Conservation (phyloP, 306 rosid genomes). For the Cicer yamashitae region DNA sequence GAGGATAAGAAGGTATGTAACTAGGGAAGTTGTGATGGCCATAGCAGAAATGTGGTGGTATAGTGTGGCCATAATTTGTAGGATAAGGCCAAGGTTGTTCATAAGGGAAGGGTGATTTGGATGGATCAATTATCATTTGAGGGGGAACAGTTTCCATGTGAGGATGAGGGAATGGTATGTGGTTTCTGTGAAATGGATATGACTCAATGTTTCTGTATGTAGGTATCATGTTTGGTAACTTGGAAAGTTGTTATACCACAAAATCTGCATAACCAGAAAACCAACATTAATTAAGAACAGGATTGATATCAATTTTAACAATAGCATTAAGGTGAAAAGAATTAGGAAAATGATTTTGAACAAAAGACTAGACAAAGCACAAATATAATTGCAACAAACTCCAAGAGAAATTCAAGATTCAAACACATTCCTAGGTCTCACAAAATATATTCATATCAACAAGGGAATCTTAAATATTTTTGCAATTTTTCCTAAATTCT, state of each 20-base stretch:
- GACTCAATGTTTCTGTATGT: constrained; percentile 58
- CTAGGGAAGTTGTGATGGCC: constrained; percentile 55
- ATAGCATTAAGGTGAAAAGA: too few relatives aligned
- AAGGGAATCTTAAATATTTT: too few relatives aligned
- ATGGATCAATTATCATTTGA: constrained; percentile 52
- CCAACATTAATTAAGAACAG: neutral
- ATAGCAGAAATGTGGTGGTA: constrained; percentile 52
- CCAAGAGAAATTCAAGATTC: too few relatives aligned
- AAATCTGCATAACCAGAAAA: constrained; percentile 3
- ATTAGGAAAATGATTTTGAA: too few relatives aligned
- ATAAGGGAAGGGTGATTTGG: constrained; percentile 48
- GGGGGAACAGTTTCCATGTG: constrained; percentile 45
- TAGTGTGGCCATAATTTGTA: constrained; percentile 47
- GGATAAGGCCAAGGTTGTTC: constrained; percentile 57
- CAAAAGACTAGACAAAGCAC: too few relatives aligned
- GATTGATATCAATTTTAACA: neutral
- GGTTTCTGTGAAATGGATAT: constrained; percentile 57
- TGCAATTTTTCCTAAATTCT: too few relatives aligned
- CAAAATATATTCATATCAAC: too few relatives aligned
- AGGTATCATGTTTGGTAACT: constrained; percentile 60
- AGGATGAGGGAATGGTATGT: constrained; percentile 45
- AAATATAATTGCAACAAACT: too few relatives aligned
- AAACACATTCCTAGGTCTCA: too few relatives aligned
- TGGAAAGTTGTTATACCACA: neutral
- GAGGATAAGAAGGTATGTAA: constrained; percentile 49